Percentiles rank a stretch among this genome's conserved stretches.
phyloP scores from a whole-genome alignment of 768 basidiomycete genomes.

The Mycena haematopus region DNA sequence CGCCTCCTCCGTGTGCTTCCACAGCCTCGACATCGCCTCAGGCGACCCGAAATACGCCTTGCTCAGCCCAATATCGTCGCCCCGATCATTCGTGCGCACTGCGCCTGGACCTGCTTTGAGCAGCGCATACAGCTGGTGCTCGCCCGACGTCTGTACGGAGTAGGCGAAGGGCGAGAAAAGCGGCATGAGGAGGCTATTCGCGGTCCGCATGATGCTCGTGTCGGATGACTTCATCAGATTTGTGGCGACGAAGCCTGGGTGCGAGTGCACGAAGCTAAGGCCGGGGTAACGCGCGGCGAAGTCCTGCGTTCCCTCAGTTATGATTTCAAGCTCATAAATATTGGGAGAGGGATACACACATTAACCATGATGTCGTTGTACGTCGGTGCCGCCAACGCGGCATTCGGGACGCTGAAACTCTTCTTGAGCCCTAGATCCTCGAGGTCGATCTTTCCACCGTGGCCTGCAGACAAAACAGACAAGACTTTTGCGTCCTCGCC shows the following conservation, averaged over 20 bases:
- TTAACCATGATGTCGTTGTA: conserved; percentile 63
- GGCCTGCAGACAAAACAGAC: conserved; percentile 46
- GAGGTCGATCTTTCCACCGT: conserved; percentile 45
- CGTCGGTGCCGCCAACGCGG: conserved; percentile 43
- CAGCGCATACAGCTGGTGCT: conserved; percentile 22
- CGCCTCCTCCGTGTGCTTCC: conserved; percentile 28
- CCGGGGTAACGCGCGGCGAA: conserved; percentile 40
- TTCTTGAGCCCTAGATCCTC: conserved; percentile 61
- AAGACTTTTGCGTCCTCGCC: conserved; percentile 59
- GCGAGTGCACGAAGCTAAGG: conserved; percentile 44
- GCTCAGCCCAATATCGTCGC: conserved; percentile 22
- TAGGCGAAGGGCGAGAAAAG: conserved; percentile 12
- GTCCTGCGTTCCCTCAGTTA: too few relatives aligned
- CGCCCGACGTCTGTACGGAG: conserved; percentile 19
- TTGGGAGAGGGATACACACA: too few relatives aligned
- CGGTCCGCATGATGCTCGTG: background rate
- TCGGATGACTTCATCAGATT: conserved; percentile 15
- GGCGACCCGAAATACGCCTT: conserved; percentile 13
- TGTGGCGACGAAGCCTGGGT: conserved; percentile 31
- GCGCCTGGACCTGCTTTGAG: conserved; percentile 21
- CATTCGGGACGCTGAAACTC: conserved; percentile 42
- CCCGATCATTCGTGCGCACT: conserved; percentile 10
- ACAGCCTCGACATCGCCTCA: conserved; percentile 21
- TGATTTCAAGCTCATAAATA: too few relatives aligned
- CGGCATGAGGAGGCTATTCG: conserved; percentile 1